These are phyloP conservation scores for Monilinia laxa DNA, from an alignment of 2,329 filamentous ascomycete species.

Conservation along the genomic window DNA sequence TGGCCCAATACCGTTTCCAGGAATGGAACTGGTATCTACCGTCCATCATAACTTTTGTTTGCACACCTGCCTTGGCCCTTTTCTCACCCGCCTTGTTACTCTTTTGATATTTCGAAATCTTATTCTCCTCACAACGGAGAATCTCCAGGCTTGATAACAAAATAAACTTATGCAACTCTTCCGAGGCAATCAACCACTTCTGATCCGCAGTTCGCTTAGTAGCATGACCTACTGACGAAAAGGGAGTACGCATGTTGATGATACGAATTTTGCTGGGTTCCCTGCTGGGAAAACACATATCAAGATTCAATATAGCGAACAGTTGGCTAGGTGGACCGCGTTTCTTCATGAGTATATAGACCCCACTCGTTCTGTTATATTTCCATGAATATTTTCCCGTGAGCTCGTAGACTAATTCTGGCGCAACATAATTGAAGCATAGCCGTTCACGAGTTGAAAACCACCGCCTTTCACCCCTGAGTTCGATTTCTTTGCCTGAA, in stretches of 20 bases:
- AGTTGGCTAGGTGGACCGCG: neutral
- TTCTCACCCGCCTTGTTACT: neutral
- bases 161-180: neutral
- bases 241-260: neutral
- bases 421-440: constrained; percentile 6
- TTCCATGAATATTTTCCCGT: neutral
- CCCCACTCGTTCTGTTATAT: neutral
- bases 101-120: neutral
- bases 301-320: neutral
- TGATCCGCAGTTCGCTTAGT: neutral
- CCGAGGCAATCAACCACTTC: neutral
- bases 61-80: neutral
- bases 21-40: constrained; percentile 1
- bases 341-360: neutral
- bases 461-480: too few relatives aligned
- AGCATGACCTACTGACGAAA: neutral
- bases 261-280: neutral
- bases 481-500: too few relatives aligned
- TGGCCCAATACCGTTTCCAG: neutral
- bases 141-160: neutral
- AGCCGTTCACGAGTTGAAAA: neutral
- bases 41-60: neutral
- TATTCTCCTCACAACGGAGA: neutral
- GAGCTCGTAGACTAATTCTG: neutral
- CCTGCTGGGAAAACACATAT: neutral